phyloP scores from a whole-genome alignment of 73 alveolate species.

The Uronychia binucleata region DNA sequence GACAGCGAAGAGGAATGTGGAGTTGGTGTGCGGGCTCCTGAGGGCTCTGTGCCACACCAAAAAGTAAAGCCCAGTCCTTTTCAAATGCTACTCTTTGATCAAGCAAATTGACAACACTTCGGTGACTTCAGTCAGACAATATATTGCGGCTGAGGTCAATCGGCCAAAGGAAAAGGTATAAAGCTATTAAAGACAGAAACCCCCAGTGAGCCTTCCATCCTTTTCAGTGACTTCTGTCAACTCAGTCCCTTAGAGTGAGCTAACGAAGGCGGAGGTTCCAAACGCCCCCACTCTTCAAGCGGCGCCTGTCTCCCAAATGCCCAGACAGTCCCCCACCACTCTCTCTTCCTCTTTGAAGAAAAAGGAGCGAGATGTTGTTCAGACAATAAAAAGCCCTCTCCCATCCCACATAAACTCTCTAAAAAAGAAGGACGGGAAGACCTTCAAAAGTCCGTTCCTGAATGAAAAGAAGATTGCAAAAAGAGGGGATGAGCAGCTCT shows the following conservation, averaged over 20 bases:
- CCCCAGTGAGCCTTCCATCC: neutral
- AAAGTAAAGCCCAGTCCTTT: neutral
- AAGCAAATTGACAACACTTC: neutral
- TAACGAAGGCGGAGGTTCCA: neutral
- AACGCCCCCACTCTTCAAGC: neutral
- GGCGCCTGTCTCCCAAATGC: neutral
- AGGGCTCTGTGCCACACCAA: neutral
- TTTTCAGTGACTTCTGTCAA: neutral
- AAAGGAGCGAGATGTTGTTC: neutral
- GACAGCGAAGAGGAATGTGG: neutral
- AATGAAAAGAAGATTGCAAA: neutral
- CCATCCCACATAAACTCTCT: neutral
- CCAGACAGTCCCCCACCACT: neutral
- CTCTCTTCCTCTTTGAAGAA: neutral
- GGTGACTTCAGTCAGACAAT: neutral
- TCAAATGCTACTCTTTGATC: neutral
- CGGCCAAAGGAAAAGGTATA: neutral
- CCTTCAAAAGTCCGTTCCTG: neutral
- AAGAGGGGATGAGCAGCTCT: no score
- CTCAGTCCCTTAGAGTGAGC: neutral
- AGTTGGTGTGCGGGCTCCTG: neutral
- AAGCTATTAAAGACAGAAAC: neutral
- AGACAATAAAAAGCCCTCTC: neutral
- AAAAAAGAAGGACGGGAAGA: neutral
- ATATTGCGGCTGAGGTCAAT: neutral